phyloP scores from a whole-genome alignment of 179 eudicot species.

The Nepenthes alata region DNA sequence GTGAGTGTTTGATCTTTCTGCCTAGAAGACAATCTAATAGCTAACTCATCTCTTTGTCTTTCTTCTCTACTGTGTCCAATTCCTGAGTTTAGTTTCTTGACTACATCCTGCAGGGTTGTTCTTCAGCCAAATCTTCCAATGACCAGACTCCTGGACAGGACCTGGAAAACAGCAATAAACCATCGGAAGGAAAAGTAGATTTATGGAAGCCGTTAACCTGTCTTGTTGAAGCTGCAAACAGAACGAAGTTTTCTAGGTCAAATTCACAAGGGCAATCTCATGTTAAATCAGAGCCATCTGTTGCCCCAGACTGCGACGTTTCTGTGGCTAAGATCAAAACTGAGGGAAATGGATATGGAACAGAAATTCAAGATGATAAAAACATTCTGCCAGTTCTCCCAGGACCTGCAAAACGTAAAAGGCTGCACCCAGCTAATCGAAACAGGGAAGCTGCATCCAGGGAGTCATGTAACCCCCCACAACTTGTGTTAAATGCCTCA shows the following conservation, averaged over 20 bases:
- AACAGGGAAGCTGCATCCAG: conserved; percentile 20
- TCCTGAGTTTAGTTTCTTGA: not conserved
- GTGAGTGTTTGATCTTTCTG: not conserved
- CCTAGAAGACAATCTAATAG: not conserved
- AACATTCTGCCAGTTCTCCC: conserved; percentile 16
- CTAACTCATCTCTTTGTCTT: not conserved
- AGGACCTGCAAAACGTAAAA: conserved; percentile 35
- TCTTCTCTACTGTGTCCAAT: not conserved
- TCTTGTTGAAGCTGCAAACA: conserved; percentile 85
- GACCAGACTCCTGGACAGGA: conserved; percentile 31
- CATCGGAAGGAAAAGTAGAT: conserved; percentile 59
- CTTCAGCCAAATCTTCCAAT: conserved; percentile 33
- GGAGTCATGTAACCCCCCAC: conserved; percentile 30
- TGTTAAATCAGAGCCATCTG: conserved; percentile 33
- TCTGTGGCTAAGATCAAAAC: conserved; percentile 21
- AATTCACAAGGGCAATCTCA: conserved; percentile 32
- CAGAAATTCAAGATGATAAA: conserved; percentile 34
- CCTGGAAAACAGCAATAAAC: conserved; percentile 24
- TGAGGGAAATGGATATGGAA: conserved; percentile 37
- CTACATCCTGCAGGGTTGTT: conserved; percentile 37
- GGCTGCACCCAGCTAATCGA: conserved; percentile 17
- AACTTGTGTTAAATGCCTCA: conserved; percentile 23
- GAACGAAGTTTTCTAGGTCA: conserved; percentile 60
- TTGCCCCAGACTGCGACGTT: conserved; percentile 27
- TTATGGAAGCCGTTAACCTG: conserved; percentile 83